Conservation (phyloP, 805 yeast genomes). For the Metschnikowia henanensis region DNA sequence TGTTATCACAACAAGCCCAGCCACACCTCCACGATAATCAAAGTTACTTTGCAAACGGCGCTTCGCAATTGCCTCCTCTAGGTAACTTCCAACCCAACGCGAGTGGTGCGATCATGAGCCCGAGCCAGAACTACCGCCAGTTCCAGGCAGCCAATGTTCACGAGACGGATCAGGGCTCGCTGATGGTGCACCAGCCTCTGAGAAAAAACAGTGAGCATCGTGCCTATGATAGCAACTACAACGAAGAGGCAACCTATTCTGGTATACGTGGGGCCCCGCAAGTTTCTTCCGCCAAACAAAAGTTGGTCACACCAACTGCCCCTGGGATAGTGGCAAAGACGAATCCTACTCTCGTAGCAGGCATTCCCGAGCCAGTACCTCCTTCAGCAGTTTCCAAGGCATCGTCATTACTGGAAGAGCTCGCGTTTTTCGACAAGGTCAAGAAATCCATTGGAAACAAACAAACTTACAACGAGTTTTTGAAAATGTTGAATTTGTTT, state of each 20-base stretch:
- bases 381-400: slow-evolving; percentile 43
- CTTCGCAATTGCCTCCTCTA: slow-evolving; percentile 76
- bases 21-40: slow-evolving; percentile 13
- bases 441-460: slow-evolving; percentile 86
- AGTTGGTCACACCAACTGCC: slow-evolving; percentile 13
- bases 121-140: slow-evolving; percentile 28
- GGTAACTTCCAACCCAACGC: slow-evolving; percentile 81
- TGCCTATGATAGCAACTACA: slow-evolving; percentile 32
- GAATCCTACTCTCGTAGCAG: slow-evolving; percentile 75
- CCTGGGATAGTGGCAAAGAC: slow-evolving; percentile 30
- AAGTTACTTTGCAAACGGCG: slow-evolving; percentile 16
- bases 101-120: slow-evolving; percentile 28
- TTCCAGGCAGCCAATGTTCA: slow-evolving; percentile 11
- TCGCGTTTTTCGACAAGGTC: slow-evolving; percentile 87
- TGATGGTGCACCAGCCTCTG: slow-evolving; percentile 2
- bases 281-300: slow-evolving; percentile 14
- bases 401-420: slow-evolving; percentile 76
- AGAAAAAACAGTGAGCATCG: slow-evolving; percentile 26
- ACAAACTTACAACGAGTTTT: slow-evolving; percentile 87
- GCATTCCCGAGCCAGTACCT: slow-evolving; percentile 80
- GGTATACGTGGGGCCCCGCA: slow-evolving; percentile 41
- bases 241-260: slow-evolving; percentile 50
- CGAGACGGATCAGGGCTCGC: slow-evolving; percentile 9
- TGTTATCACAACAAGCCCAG: slow-evolving; percentile 24
- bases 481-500: slow-evolving; percentile 82